These are phyloP conservation scores for Suillus americanus DNA, from an alignment of 768 basidiomycete genomes.

Conservation along the genomic window DNA sequence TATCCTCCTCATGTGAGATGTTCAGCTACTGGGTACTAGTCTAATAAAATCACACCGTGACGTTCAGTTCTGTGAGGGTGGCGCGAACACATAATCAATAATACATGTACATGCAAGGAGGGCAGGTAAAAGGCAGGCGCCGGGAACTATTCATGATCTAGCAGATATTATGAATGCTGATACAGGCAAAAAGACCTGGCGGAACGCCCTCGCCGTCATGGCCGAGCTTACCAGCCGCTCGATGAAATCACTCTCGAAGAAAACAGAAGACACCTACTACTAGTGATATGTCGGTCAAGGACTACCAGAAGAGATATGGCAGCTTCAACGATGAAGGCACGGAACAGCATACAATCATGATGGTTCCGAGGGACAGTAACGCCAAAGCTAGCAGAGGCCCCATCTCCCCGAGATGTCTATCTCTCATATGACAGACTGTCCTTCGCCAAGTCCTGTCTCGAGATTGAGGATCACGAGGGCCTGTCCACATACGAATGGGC, in stretches of 20 bases:
- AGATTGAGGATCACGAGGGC: constrained; percentile 9
- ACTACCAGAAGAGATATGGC: constrained; percentile 39
- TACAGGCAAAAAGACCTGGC: constrained; percentile 14
- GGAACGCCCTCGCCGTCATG: constrained; percentile 60
- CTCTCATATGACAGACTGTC: constrained; percentile 18
- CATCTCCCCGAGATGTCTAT: constrained; percentile 12
- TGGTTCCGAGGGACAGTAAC: constrained; percentile 88
- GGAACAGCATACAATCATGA: constrained; percentile 96
- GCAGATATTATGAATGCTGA: constrained; percentile 13
- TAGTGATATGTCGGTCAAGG: no score
- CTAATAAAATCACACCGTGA: no score
- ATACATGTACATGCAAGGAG: no score
- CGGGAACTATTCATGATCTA: no score
- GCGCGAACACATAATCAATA: no score
- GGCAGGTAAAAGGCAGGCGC: no score
- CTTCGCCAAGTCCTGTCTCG: constrained; percentile 28
- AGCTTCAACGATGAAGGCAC: constrained; percentile 75
- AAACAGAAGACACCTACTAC: constrained; percentile 29
- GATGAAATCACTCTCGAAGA: constrained; percentile 35
- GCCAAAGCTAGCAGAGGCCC: constrained; percentile 29
- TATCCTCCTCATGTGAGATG: no score
- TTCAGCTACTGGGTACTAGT: no score
- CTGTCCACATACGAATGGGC: neutral
- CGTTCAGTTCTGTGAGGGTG: no score
- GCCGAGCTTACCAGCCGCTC: constrained; percentile 71